phyloP scores from a whole-genome alignment of 2,329 filamentous ascomycete species.

The Claviceps maximensis region DNA sequence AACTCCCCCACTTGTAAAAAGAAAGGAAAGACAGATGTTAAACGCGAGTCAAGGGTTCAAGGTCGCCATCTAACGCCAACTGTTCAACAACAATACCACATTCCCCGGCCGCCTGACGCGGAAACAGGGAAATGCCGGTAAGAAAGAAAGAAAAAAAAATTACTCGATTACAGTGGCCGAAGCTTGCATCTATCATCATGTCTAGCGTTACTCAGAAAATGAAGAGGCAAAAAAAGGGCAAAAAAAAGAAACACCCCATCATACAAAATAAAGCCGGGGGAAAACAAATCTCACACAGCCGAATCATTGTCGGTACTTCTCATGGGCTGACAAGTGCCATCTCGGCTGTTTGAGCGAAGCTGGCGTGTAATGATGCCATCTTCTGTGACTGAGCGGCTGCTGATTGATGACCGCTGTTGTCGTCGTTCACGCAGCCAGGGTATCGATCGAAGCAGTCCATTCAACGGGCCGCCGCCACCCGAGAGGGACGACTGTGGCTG shows the following conservation, averaged over 20 bases:
- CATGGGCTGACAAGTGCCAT: not conserved
- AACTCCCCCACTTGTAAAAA: no score
- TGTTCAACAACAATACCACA: no score
- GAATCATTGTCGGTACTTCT: constrained; percentile 11
- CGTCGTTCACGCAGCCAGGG: constrained; percentile 34
- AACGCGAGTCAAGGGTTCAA: no score
- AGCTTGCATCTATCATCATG: not conserved
- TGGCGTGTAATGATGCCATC: not conserved
- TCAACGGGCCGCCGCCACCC: constrained; percentile 37
- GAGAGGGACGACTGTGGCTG: constrained; percentile 30
- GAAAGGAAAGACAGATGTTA: no score
- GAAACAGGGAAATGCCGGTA: not conserved
- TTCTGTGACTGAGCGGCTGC: constrained; percentile 3
- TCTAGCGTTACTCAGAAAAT: not conserved
- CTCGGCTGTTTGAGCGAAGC: not conserved
- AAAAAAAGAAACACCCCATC: not conserved
- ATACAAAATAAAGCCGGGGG: no score
- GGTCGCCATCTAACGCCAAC: no score
- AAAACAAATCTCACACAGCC: constrained; percentile 18
- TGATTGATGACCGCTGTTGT: constrained; percentile 5
- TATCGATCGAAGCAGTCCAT: constrained; percentile 36
- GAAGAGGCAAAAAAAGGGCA: not conserved
- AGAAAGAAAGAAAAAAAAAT: not conserved
- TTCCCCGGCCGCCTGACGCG: no score
- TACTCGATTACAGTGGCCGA: not conserved